Evolutionary conservation across 345 rosid species (phyloP).

Genomic region (Arabidopsis thaliana): TAIR10.1 NC_003071.7:10439501-10440000

Average conservation of each 20-base stretch:
- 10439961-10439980: background rate
- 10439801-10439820: too few relatives aligned
- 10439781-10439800: too few relatives aligned
- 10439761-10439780: background rate
- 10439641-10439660: background rate
- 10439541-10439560: conserved; percentile 1
- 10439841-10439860: too few relatives aligned
- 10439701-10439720: background rate
- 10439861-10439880: too few relatives aligned
- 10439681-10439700: background rate
- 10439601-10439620: background rate
- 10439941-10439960: conserved; percentile 1
- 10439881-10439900: too few relatives aligned
- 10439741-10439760: background rate
- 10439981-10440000: background rate
- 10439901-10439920: too few relatives aligned
- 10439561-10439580: background rate
- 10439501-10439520: conserved; percentile 29
- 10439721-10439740: background rate
- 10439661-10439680: background rate
- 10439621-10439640: background rate
- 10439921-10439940: too few relatives aligned
- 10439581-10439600: background rate
- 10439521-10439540: conserved; percentile 24
- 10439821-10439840: too few relatives aligned